Evolutionary conservation across 2,329 filamentous ascomycete genomes (phyloP).

Genomic region (Fusarium odoratissimum): DNA sequence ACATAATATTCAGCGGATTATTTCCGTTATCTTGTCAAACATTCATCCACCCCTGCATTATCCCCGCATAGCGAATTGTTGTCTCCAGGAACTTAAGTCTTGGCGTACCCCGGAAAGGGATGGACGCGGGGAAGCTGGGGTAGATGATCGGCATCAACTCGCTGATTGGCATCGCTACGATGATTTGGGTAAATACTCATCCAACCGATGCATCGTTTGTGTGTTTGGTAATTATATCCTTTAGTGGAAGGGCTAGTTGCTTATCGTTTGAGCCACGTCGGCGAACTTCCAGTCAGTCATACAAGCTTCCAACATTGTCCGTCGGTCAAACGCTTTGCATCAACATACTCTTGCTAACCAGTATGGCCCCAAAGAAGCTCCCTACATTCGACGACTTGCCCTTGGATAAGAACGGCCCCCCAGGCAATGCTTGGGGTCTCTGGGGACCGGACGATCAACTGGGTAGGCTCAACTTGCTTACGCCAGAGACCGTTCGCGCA

Average conservation of each 20-base stretch:
- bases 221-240: not conserved
- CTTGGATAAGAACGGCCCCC: not conserved
- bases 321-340: not conserved
- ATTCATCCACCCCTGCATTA: not conserved
- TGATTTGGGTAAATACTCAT: not conserved
- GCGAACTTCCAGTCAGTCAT: not conserved
- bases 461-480: not conserved
- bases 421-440: not conserved
- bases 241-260: not conserved
- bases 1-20: too few species aligned
- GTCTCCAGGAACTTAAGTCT: not conserved
- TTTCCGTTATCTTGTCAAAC: not conserved
- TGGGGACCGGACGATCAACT: not conserved
- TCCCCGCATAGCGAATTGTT: not conserved
- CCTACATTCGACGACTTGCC: not conserved
- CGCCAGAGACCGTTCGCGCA: not conserved
- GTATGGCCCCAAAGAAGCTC: not conserved
- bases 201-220: not conserved
- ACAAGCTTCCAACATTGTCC: not conserved
- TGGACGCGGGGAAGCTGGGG: not conserved
- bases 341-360: not conserved
- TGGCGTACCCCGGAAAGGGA: not conserved
- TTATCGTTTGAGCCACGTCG: not conserved
- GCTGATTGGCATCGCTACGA: not conserved
- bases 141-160: not conserved